phyloP scores from a whole-genome alignment of 352 stramenopile species.

The Aphanomyces astaci region DNA sequence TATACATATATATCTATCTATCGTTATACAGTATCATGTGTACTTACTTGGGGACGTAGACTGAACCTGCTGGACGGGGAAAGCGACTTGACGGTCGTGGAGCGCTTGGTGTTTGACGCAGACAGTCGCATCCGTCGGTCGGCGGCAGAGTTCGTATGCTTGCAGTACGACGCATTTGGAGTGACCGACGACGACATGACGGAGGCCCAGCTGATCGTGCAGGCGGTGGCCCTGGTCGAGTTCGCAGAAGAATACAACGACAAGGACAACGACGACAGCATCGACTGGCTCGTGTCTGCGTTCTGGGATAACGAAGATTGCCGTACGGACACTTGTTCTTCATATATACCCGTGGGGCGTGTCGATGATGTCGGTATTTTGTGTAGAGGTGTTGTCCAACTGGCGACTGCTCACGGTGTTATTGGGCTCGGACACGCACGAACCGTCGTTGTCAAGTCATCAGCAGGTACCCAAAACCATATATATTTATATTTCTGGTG shows the following conservation, averaged over 20 bases:
- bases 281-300: slow-evolving; percentile 72
- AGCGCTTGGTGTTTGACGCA: slow-evolving; percentile 75
- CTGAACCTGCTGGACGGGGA: slow-evolving; percentile 70
- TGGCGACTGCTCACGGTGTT: slow-evolving; percentile 71
- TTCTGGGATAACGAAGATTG: slow-evolving; percentile 83
- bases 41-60: slow-evolving; percentile 28
- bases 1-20: too few species aligned
- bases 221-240: slow-evolving; percentile 83
- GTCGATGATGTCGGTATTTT: slow-evolving; percentile 13
- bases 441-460: slow-evolving; percentile 64
- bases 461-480: slow-evolving; percentile 40
- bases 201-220: slow-evolving; percentile 74
- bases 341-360: slow-evolving; percentile 18
- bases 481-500: background rate
- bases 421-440: slow-evolving; percentile 70
- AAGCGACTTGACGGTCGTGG: slow-evolving; percentile 62
- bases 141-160: slow-evolving; percentile 77
- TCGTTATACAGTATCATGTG: too few species aligned
- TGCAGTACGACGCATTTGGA: slow-evolving; percentile 84
- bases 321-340: slow-evolving; percentile 37
- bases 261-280: slow-evolving; percentile 43
- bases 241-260: slow-evolving; percentile 81
- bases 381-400: slow-evolving; percentile 68
- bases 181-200: slow-evolving; percentile 42
- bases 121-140: slow-evolving; percentile 64